Base-by-base conservation (phyloP, 1,284 basidiomycete genomes). In the Microbotryum lychnidis-dioicae region DNA sequence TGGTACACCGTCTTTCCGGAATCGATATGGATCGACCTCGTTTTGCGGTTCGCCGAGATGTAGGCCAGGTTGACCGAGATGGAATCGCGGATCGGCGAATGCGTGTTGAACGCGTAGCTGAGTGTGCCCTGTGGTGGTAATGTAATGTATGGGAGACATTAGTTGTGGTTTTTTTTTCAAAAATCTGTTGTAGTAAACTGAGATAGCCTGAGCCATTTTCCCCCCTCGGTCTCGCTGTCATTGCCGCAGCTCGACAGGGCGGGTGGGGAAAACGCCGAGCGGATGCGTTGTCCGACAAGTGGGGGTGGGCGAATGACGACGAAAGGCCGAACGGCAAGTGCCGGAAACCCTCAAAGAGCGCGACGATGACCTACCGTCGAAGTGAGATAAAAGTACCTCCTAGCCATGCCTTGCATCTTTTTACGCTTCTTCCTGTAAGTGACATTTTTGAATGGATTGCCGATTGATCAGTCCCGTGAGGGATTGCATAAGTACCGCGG, bases 351-450 rank as follows among this genome's bases (percentile, higher is more conserved):
- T 31, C 8, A n/a, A 21, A 21, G 16, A 44, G 3, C 25, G 18
- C 9, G 21, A 37, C 2, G 12, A n/a, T 25, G 50, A 42, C 48
- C 14, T 25, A 57, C 60, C 51, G 33, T 54, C 25, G 21, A 29
- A 49, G 50, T 20, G 8, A 69, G 50, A 3, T 56, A 20, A 18
- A 61, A 55, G 63, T 61, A 67, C 14, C 68, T 49, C 25, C 59
- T 33, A 12, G 54, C 54, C 48, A 65, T 70, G 83, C 88, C 88
- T 78, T 90, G 88, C 84, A 89, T 84, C 76, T 82, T 87, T 79
- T 87, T 88, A 68, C 87, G 78, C 84, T 88, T 84, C 76, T 83
- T 87, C 79, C 87, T 88, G 68, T 86, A 78, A 3, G 88, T 9
- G 23, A 8, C 45, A 25, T n/a, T 29, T 29, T 33, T 3, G 20